Conservation (phyloP, 2,329 filamentous ascomycete species). For the Thyridium curvatum region DNA sequence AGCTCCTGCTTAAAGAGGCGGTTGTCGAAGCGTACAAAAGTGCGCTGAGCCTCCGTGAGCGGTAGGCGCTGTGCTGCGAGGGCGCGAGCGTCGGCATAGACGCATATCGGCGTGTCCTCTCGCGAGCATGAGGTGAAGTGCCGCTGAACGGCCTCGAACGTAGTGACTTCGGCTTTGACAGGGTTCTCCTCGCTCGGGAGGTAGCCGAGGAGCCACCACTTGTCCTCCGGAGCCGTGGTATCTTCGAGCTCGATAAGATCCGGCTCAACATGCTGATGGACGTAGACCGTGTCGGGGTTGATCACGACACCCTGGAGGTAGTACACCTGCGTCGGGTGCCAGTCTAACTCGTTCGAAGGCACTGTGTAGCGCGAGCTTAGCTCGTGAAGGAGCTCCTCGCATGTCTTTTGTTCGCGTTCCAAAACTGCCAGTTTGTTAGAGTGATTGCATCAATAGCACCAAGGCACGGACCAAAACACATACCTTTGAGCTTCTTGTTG, state of each 20-base stretch:
- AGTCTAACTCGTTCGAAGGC: conserved; percentile 12
- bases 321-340: conserved; percentile 19
- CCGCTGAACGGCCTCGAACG: too few species aligned
- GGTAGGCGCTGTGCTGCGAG: conserved; percentile 12
- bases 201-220: conserved; percentile 21
- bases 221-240: conserved; percentile 8
- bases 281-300: conserved; percentile 16
- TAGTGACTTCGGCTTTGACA: conserved; percentile 7
- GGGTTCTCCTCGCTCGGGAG: conserved; percentile 9
- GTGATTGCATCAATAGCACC: too few species aligned
- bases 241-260: conserved; percentile 11
- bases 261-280: conserved; percentile 15
- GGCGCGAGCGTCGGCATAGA: conserved; percentile 23
- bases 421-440: conserved; percentile 1
- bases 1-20: conserved; percentile 24
- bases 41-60: conserved; percentile 19
- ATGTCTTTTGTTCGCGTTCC: conserved; percentile 4
- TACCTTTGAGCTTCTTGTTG: conserved; percentile 6
- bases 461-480: not conserved
- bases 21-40: conserved; percentile 27
- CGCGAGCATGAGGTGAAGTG: too few species aligned
- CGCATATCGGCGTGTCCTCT: conserved; percentile 14
- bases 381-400: conserved; percentile 1
- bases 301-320: conserved; percentile 21
- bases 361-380: conserved; percentile 11